Base-by-base conservation (phyloP, 2,329 filamentous ascomycete species). In the Aspergillus fumigatus region DNA sequence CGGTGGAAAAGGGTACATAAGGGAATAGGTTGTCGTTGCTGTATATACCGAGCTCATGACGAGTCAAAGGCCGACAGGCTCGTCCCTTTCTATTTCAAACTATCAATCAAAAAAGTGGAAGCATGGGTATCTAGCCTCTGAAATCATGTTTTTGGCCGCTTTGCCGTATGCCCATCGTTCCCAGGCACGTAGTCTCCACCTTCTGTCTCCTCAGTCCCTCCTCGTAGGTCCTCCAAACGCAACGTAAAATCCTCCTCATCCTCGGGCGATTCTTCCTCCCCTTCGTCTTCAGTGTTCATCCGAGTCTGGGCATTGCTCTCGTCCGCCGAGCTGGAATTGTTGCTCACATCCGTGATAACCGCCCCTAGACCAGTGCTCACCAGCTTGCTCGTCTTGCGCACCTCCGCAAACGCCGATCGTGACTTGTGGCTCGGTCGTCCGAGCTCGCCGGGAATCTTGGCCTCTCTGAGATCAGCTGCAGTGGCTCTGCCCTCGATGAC, bases 401-500 rank as follows among this genome's bases (percentile, higher is more conserved):
- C 65, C 23, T 68, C 64, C 3, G 60, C 63, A 58, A 76, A 74
- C 26, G 50, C 59, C 3, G 60, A 62, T 26, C 62, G 61, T 1
- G 55, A 50, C 32, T 66, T 63, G 7, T 59, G 59, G 4, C 61
- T 57, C 21, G 64, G 66, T 27, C 71, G 63, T 27, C 71, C 71
- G 3, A 64, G 49, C 4, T 64, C 61, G 9, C 63, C 61, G 1
- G 68, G 68, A 11, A 73, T 58, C 56, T 67, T 70, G 1, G 67
- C 69, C 2, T 65, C 63, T 10, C 62, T 64, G 26, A 64, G 11
- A 53, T 72, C 71, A 14, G 59, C 61, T 0, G 55, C 26, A 7
- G 52, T 63, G 1, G 65, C 67, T 0, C 48, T 70, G 5, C 75
- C 75, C 17, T 79, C 74, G 7, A 82, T 62, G 5, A 79, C 67